Evolutionary conservation across 2,329 filamentous ascomycete species (phyloP), one percentile per base, ranked within the genome.

Genomic region (Colletotrichum truncatum): DNA sequence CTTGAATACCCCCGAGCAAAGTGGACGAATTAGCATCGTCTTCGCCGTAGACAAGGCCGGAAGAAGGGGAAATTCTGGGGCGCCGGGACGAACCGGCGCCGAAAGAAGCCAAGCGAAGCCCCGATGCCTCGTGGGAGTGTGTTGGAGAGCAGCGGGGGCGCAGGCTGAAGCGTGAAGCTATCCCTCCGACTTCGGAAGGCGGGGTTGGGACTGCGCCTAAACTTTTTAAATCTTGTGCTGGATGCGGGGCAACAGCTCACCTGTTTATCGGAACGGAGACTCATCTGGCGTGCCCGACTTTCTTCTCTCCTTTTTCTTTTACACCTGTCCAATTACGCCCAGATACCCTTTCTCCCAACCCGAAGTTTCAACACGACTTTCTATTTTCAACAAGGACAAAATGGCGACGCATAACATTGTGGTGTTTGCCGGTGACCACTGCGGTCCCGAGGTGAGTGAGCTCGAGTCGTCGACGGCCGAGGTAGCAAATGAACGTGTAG

Each of bases 351-450:
- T 51, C 38, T 34, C 63, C 54, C 36, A 10, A 55, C 48, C 30
- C 12, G 7, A 11, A 32, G n/a, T 18, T 48, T 62, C 58, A 43
- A 12, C 51, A 41, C 16, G 7, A 45, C 2, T 46, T 38, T 30
- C 48, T 26, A 18, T 2, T 51, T 59, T 52, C 48, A 32, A 28
- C 43, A 49, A 30, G 49, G 45, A 46, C 67, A 84, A 72, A 64
- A 93, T 93, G 91, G 80, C 89, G 70, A 84, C 87, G 53, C 90
- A 89, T 76, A 93, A 93, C 70, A 91, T 94, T 76, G 92, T 94
- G 67, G 91, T 95, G 64, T 93, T 95, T 77, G 91, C 80, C 55
- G 92, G 92, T 74, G 93, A 97, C 82, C 92, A 96, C 80, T 93
- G 91, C 74, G 93, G 93, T 77, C 93, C 93, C 1, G 93, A 97